phyloP scores from a whole-genome alignment of 176 grass and related monocot species.

The Musa beccarii region DNA sequence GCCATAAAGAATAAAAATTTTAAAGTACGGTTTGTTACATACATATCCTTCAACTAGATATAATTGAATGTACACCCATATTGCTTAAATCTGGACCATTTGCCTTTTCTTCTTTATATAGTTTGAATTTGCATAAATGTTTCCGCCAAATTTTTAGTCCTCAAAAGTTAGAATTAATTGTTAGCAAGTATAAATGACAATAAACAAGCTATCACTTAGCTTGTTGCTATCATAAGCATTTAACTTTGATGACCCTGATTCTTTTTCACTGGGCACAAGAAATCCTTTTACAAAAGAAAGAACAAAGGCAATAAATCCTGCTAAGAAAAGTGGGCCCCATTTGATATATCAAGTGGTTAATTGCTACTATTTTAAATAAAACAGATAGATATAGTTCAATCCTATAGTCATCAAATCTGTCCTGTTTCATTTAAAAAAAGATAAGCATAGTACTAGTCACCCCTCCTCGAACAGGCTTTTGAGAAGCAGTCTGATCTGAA shows the following conservation, averaged over 20 bases:
- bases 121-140: too few relatives aligned
- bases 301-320: neutral
- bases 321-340: neutral
- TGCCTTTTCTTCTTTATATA: too few relatives aligned
- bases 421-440: neutral
- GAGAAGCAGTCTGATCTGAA: slow-evolving; percentile 27
- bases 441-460: slow-evolving; percentile 23
- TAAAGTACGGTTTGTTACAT: too few relatives aligned
- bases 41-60: too few relatives aligned
- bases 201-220: neutral
- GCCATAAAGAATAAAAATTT: too few relatives aligned
- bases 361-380: neutral
- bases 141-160: too few relatives aligned
- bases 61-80: too few relatives aligned
- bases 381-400: neutral
- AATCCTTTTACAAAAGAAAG: neutral
- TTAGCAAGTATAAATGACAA: neutral
- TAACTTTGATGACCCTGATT: neutral
- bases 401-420: neutral
- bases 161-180: neutral
- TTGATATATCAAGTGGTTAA: neutral
- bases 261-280: neutral
- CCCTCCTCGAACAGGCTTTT: slow-evolving; percentile 57
- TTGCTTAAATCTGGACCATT: too few relatives aligned
- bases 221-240: neutral